Evolutionary conservation across 352 stramenopile species (phyloP).

Genomic region (Lagenidium giganteum): DNA sequence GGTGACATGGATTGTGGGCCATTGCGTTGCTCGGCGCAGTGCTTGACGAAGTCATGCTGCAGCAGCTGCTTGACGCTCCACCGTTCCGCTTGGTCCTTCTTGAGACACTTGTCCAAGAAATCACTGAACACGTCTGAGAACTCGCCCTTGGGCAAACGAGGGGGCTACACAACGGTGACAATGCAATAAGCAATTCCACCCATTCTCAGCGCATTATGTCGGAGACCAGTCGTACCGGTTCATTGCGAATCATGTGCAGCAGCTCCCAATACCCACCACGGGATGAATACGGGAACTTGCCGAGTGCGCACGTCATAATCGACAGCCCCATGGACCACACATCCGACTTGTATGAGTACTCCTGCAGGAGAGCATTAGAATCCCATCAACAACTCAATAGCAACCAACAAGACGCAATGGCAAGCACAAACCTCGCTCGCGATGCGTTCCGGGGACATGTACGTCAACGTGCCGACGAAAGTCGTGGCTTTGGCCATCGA

Average conservation of each 20-base stretch:
- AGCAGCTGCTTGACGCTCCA: constrained; percentile 68
- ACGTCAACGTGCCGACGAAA: constrained; percentile 87
- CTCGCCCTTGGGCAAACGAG: constrained; percentile 39
- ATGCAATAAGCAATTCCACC: too few species aligned
- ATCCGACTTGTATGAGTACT: constrained; percentile 79
- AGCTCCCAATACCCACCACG: constrained; percentile 80
- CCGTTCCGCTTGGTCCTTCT: constrained; percentile 54
- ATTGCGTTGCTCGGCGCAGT: constrained; percentile 24
- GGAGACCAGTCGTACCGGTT: constrained; percentile 47
- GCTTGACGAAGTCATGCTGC: constrained; percentile 39
- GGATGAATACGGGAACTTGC: constrained; percentile 74
- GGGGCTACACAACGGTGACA: too few species aligned
- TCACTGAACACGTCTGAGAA: constrained; percentile 61
- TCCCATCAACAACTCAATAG: too few species aligned
- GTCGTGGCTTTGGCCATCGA: constrained; percentile 75
- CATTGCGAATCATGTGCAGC: constrained; percentile 75
- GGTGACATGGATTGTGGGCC: not conserved
- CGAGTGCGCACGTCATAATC: constrained; percentile 84
- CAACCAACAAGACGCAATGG: too few species aligned
- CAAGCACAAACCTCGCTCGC: too few species aligned
- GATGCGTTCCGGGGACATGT: constrained; percentile 92
- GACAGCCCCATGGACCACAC: constrained; percentile 74
- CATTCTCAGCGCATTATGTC: too few species aligned
- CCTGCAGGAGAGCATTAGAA: too few species aligned
- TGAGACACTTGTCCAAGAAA: constrained; percentile 64